Conservation (phyloP, 1,284 basidiomycete genomes). For the Mycena sp. region DNA sequence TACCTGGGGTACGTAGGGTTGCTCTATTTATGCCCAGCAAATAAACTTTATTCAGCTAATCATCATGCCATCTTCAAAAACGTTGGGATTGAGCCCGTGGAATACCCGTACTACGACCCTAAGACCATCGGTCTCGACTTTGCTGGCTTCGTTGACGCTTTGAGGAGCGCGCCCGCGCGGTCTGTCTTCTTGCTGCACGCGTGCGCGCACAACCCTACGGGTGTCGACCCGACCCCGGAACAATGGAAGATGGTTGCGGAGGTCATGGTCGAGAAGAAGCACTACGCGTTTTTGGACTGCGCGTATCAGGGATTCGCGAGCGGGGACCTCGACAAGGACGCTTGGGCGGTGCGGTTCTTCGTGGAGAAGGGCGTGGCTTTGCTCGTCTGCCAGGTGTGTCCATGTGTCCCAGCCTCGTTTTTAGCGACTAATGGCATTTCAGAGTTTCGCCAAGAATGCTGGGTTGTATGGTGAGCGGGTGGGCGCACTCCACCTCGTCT, state of each 20-base stretch:
- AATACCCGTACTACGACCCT: constrained; percentile 93
- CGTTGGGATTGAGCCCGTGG: constrained; percentile 81
- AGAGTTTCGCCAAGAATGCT: constrained; percentile 97
- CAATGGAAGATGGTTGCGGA: constrained; percentile 90
- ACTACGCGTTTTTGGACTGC: constrained; percentile 95
- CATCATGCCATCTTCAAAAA: constrained; percentile 91
- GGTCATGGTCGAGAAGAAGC: constrained; percentile 78
- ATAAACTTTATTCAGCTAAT: constrained; percentile 66
- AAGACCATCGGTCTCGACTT: constrained; percentile 92
- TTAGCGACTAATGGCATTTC: constrained; percentile 26
- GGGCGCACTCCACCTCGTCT: constrained; percentile 85
- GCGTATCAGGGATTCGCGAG: constrained; percentile 96
- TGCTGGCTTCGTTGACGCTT: constrained; percentile 72
- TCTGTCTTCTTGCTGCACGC: constrained; percentile 93
- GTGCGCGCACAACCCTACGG: constrained; percentile 96
- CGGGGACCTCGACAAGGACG: constrained; percentile 82
- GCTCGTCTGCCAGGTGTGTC: constrained; percentile 85
- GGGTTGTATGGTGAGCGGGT: constrained; percentile 93
- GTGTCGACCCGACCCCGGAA: constrained; percentile 90
- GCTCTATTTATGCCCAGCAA: constrained; percentile 5
- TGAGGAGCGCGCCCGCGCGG: constrained; percentile 72
- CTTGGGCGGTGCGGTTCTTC: constrained; percentile 83
- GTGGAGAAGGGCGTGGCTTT: constrained; percentile 77
- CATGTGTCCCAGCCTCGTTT: not conserved
- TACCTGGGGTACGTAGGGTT: constrained; percentile 82